Conservation (phyloP, 257 asterid species). For the Orobanche coerulescens region DNA sequence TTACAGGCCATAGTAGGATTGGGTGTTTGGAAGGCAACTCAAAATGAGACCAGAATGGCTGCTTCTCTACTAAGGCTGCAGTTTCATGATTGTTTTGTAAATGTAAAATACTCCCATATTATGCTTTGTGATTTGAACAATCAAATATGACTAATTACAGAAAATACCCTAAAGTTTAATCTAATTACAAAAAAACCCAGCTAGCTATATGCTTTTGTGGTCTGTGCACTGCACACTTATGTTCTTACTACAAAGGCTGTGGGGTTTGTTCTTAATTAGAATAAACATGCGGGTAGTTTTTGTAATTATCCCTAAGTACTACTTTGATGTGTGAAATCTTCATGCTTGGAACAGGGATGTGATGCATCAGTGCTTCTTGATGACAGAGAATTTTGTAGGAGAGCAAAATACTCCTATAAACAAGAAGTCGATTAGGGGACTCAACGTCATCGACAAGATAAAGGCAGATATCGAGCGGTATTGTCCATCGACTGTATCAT, state of each 20-base stretch:
- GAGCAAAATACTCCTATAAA: conserved; percentile 53
- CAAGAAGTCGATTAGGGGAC: conserved; percentile 49
- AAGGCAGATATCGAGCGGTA: conserved; percentile 43
- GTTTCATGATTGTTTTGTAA: conserved; percentile 57
- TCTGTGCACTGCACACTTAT: too few relatives aligned
- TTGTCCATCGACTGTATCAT: conserved; percentile 41
- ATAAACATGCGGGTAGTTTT: too few relatives aligned
- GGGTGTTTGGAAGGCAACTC: conserved; percentile 46
- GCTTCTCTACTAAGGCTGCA: conserved; percentile 58
- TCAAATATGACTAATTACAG: too few relatives aligned
- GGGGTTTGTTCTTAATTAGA: too few relatives aligned
- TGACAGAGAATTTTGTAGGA: conserved; percentile 44
- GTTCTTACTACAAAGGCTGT: too few relatives aligned
- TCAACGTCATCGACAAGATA: conserved; percentile 44
- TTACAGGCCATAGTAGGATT: conserved; percentile 30
- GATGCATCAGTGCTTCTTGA: conserved; percentile 62
- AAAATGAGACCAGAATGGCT: conserved; percentile 42
- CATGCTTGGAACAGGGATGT: conserved; percentile 39
- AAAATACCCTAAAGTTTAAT: too few relatives aligned
- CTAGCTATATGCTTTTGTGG: too few relatives aligned
- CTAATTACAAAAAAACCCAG: too few relatives aligned
- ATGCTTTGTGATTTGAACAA: not conserved
- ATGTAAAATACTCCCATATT: conserved; percentile 25
- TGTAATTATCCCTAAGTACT: too few relatives aligned
- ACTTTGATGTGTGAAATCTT: not conserved